A percentile compares a stretch with the other conserved stretches of the same genome.
phyloP scores from a whole-genome alignment of 2,329 filamentous ascomycete species.

The Thyridium curvatum region DNA sequence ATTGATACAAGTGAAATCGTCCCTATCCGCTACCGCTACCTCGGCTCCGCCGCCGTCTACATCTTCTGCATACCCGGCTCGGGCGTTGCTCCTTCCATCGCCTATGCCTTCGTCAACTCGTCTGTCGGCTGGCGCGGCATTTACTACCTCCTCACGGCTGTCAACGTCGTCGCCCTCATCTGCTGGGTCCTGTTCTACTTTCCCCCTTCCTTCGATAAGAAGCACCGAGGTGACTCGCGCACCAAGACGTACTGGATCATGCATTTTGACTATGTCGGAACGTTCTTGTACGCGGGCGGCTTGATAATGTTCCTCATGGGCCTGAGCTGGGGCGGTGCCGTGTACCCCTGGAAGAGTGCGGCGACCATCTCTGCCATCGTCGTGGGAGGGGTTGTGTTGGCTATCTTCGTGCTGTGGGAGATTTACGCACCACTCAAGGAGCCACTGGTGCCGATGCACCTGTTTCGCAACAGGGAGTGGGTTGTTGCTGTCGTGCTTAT shows the following conservation, averaged over 20 bases:
- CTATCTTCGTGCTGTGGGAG: slow-evolving; percentile 14
- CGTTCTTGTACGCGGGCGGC: slow-evolving; percentile 38
- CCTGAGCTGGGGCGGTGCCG: slow-evolving; percentile 37
- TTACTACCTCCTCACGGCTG: slow-evolving; percentile 11
- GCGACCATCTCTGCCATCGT: slow-evolving; percentile 9
- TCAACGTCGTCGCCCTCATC: slow-evolving; percentile 8
- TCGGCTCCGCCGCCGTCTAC: slow-evolving; percentile 8
- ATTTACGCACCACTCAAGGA: slow-evolving; percentile 24
- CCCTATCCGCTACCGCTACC: slow-evolving; percentile 10
- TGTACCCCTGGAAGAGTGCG: slow-evolving; percentile 31
- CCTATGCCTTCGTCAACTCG: slow-evolving; percentile 8
- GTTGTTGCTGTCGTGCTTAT: slow-evolving; percentile 17
- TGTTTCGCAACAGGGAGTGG: slow-evolving; percentile 24
- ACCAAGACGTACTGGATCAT: slow-evolving; percentile 8
- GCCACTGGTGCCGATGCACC: slow-evolving; percentile 25
- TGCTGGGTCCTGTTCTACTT: slow-evolving; percentile 12
- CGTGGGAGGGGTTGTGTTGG: slow-evolving; percentile 10
- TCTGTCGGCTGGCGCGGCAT: slow-evolving; percentile 11
- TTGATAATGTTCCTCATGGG: slow-evolving; percentile 40
- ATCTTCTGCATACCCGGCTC: slow-evolving; percentile 8
- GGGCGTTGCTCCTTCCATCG: slow-evolving; percentile 8
- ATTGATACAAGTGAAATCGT: no score
- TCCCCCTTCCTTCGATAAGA: slow-evolving; percentile 11
- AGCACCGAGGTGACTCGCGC: slow-evolving; percentile 5
- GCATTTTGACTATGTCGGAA: slow-evolving; percentile 40